Evolutionary conservation across 257 asterid species (phyloP).

Genomic region (Coffea eugenioides): DNA sequence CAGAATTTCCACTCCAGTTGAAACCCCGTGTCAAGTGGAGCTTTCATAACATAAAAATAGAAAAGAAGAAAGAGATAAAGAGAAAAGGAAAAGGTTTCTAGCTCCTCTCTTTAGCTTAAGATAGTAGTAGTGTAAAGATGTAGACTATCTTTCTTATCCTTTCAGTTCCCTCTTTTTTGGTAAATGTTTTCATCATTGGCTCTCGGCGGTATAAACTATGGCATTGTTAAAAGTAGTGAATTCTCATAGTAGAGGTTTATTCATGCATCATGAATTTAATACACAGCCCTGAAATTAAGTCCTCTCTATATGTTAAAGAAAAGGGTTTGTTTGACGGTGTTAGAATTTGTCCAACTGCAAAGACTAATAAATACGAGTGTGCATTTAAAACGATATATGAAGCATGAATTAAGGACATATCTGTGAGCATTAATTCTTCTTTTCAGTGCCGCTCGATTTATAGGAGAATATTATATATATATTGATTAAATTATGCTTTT

Average conservation of each 20-base stretch:
- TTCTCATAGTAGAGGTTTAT: no score
- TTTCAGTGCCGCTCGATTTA: neutral
- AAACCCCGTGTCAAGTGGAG: slow-evolving; percentile 1
- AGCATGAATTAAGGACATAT: no score
- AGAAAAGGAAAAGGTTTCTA: slow-evolving; percentile 28
- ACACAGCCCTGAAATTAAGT: no score
- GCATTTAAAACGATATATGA: no score
- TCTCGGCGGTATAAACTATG: no score
- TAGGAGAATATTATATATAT: neutral
- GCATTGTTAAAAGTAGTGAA: neutral
- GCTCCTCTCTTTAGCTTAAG: slow-evolving; percentile 20
- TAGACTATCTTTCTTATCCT: slow-evolving; percentile 19
- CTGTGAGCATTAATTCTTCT: neutral
- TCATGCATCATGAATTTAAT: neutral
- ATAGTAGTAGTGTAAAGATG: slow-evolving; percentile 22
- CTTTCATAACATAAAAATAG: slow-evolving; percentile 19
- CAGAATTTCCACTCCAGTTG: neutral
- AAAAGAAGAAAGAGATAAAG: slow-evolving; percentile 46
- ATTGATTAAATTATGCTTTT: neutral
- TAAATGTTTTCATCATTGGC: neutral
- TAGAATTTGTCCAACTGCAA: no score
- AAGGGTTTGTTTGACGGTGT: no score
- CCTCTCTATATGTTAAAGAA: neutral
- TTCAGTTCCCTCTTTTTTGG: neutral
- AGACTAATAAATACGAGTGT: no score